These are phyloP conservation scores for Skeletonema menzelii DNA, from an alignment of 108 stramenopile genomes.

Conservation along the genomic window DNA sequence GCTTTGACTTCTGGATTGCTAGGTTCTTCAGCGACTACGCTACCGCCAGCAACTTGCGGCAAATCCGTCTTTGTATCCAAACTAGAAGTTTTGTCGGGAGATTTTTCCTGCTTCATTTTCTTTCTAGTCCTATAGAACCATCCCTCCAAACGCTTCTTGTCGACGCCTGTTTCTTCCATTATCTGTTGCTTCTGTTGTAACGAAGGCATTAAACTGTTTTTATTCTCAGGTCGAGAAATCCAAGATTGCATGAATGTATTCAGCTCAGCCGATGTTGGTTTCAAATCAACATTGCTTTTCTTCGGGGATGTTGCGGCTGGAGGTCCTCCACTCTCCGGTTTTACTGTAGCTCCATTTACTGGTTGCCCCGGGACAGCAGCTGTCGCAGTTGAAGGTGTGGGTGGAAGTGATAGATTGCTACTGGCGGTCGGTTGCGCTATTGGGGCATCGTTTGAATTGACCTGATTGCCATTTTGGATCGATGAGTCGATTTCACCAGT, in stretches of 20 bases:
- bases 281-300: background rate
- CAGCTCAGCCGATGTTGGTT: background rate
- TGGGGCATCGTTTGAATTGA: background rate
- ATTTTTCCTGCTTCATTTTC: slow-evolving; percentile 14
- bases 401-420: background rate
- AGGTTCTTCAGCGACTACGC: background rate
- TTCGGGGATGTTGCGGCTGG: background rate
- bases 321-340: background rate
- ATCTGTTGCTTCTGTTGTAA: slow-evolving; percentile 11
- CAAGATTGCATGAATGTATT: slow-evolving; percentile 7
- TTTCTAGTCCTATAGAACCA: slow-evolving; percentile 28
- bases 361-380: background rate
- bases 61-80: background rate
- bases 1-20: background rate
- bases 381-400: background rate
- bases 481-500: too few species aligned
- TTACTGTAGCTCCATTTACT: background rate
- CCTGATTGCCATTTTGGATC: background rate
- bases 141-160: slow-evolving; percentile 27
- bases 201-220: slow-evolving; percentile 6
- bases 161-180: slow-evolving; percentile 8
- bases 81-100: background rate
- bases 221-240: slow-evolving; percentile 5
- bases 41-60: background rate
- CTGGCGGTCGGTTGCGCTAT: background rate